Base-by-base conservation (phyloP, 495 filamentous ascomycete species). In the Xylaria scruposa region DNA sequence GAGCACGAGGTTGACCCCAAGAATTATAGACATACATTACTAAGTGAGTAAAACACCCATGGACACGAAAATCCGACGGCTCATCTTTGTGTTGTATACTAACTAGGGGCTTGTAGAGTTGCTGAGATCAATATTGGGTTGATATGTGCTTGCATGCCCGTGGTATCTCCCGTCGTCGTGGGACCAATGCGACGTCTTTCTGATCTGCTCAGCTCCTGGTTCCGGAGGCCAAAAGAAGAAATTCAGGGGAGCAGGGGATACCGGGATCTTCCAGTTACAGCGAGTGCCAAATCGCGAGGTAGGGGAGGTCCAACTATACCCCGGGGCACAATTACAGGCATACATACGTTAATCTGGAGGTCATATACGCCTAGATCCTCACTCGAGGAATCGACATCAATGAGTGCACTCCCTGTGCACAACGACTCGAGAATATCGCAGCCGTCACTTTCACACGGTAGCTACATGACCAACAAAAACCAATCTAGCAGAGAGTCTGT, bases 131-230 rank as follows among this genome's bases (percentile, higher is more conserved):
- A 66, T 40, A 36, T 51, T 38, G 63, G 63, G 26, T 66, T 66
- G 26, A 66, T 49, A 33, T 66, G 63, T 12, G 21, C 42, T 19
- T 66, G 63, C 31, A 51, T 51, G 63, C 63, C 63, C 7, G 63
- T 26, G 42, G 63, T 66, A 49, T 66, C 63, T n/a, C 24, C 63
- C 24, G 63, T 66, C 13, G 63, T 40, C 42, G 17, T 51, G 10
- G 63, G 63, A 10, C 63, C 63, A n/a, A 66, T 66, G 62, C 62
- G 63, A 51, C 63, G 63, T 13, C n/a, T 66, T 26, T 15, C 29
- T n/a, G 21, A 26, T 8, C 44, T 66, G 8, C 36, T 66, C 44
- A 38, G 26, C 44, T 51, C 63, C 29, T 66, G 42, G 44, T 65
- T 66, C 24, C 26, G 63, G 26, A 15, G 44, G 7, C 8, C 63